Base-by-base conservation (phyloP, 306 rosid species). In the Vicia sativa region DNA sequence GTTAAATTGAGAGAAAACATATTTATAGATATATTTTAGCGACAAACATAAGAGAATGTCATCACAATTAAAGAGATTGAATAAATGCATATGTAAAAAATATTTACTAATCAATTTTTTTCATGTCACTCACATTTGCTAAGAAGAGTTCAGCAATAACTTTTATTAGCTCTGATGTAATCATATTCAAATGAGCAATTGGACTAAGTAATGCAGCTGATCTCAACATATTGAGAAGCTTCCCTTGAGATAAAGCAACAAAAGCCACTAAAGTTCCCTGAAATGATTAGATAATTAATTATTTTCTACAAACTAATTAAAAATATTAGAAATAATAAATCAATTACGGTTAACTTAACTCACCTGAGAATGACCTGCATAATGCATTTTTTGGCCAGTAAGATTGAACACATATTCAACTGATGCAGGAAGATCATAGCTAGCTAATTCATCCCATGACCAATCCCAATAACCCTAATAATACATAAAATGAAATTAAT, bases 361-460 rank as follows among this genome's bases (percentile, higher is more conserved):
- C 31, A 87, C 96, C 86, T 81, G 76, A 16, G 98, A 92, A 74
- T 92, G 96, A 28, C 92, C 98, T 15, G 76, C 80, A 65, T 84
- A 92, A 67, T 89, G 92, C 49, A 86, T 50, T 55, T 49, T 83
- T 73, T 84, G 83, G 16, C 95, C 88, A 7, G 98, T 76, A 3
- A 76, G 78, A 71, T 80, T 71, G 68, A 72, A 62, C 15, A 92
- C 98, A 75, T 92, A 86, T 26, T 80, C 82, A 15, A 86, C 68
- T 6, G 86, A 77, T 23, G 98, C 87, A 5, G 90, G 82, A 46
- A 92, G 85, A 68, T 92, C 96, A 68, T 86, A 81, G 28, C 85
- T 75, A 9, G 74, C 84, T 39, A 92, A 77, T 73, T 89, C 96
- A 84, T 89, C 93, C 93, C 93, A 92, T 60, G 98, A 81, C 96